Evolutionary conservation across 2,329 filamentous ascomycete species (phyloP), one percentile per base, ranked within the genome.

Genomic region (Sordariomycetes sp.): DNA sequence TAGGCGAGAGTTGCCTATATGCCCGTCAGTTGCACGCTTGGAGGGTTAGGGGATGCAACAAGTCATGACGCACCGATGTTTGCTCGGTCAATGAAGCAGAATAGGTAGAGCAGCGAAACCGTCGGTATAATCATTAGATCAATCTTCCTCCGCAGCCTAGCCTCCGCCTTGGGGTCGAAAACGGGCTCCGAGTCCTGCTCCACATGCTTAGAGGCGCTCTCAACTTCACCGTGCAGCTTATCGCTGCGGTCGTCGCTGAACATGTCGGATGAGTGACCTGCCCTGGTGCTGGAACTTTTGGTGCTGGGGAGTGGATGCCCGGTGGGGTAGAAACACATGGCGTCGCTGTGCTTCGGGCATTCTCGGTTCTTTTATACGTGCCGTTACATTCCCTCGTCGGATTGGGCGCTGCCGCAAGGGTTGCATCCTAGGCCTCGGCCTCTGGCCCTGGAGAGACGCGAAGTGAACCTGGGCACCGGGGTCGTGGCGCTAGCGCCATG

Each of bases 11-110:
- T 88, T 89, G n/a, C 84, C 82, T 39, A 39, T 17, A 12, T 17
- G 7, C 13, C 15, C 36, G 10, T 39, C 10, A 39, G 36, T 12
- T 39, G 36, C 36, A 17, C 13, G 3, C 36, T 12, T 17, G n/a
- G n/a, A n/a, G n/a, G n/a, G n/a, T n/a, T n/a, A n/a, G n/a, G 17
- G 36, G 36, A 39, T 4, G 36, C 3, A 39, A 3, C 3, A 39
- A 39, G 36, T 3, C 36, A 17, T 4, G 1, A 61, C 71, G 64
- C 64, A 84, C 84, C 85, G 42, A 89, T 85, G 60, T 88, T 89
- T 25, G 85, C 82, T n/a, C 85, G 76, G 63, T 88, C 85, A 61
- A 88, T 87, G 68, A 87, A 88, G 69, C 84, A 87, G 64, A 88
- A 87, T 0, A 88, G 74, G 63, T 88, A 89, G 3, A 89, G 70